Evolutionary conservation across 202 grass and related monocot species (phyloP), one percentile per base, ranked within the genome.

Genomic region (Musa balbisiana): DNA sequence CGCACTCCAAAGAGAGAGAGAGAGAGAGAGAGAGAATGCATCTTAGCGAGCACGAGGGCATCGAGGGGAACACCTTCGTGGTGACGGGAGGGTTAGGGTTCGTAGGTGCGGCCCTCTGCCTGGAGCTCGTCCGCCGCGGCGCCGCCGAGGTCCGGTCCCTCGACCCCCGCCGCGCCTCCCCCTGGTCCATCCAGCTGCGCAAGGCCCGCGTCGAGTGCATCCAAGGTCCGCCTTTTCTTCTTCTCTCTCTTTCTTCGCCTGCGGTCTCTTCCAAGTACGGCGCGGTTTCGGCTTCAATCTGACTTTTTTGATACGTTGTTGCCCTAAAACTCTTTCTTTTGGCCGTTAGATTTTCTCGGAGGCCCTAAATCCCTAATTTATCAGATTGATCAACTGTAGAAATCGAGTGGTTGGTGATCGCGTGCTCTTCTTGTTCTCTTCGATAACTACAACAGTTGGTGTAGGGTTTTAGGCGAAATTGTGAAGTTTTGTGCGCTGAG

Each of bases 61-160:
- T 92, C 65, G 87, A 90, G 78, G 87, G 87, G 62, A 55, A 70
- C 64, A 85, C 79, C 81, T 96, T 83, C 81, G 87, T 78, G 27
- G 92, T 96, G 71, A 96, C 85, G 11, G 92, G 89, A 66, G 89
- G 92, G 19, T 78, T 80, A 83, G 89, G 92, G 13, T 92, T 92
- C 76, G 82, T 96, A 11, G 92, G 89, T n/a, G 76, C 87, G 4
- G 81, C 89, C 3, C 87, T 96, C 56, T 90, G 87, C 92, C 79
- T 85, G 13, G 87, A 96, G 78, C 85, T 92, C n/a, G 74, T 85
- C 33, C 87, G 80, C 81, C 89, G 87, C 55, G 89, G 92, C 8
- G 90, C 90, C 69, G 64, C 75, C 49, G 93, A 93, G 84, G 93
- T 97, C 21, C 84, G 93, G 1, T 93, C 88, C 78, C 75, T 97